phyloP scores from a whole-genome alignment of 441 rosid genomes.

The Aleurites moluccanus region DNA sequence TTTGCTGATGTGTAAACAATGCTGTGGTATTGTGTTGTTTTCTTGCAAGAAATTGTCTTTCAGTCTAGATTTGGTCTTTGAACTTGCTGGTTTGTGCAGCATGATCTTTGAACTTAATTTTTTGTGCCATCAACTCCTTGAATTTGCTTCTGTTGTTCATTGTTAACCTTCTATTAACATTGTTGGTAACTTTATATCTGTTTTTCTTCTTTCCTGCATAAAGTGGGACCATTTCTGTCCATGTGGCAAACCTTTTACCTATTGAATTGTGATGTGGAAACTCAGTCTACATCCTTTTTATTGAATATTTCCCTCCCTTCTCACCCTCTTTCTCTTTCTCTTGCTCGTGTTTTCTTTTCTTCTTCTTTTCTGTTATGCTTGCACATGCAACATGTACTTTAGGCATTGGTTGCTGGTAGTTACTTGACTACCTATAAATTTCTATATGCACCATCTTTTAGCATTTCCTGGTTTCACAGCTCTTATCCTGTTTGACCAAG shows the following conservation, averaged over 20 bases:
- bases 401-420: too few species aligned
- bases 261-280: neutral
- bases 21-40: neutral
- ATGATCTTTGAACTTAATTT: neutral
- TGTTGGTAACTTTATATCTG: neutral
- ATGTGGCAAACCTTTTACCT: neutral
- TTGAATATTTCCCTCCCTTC: neutral
- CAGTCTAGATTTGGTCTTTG: neutral
- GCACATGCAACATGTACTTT: too few species aligned
- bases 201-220: neutral
- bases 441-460: too few species aligned
- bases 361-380: too few species aligned
- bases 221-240: neutral
- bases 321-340: too few species aligned
- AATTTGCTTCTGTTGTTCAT: neutral
- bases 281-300: neutral
- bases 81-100: too few species aligned
- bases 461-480: too few species aligned
- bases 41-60: neutral
- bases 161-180: neutral
- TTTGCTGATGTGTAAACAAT: neutral
- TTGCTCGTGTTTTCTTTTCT: too few species aligned
- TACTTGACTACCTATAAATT: too few species aligned
- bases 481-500: neutral
- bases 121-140: neutral